A percentile compares a stretch with the other conserved stretches of the same genome.
These are phyloP conservation scores for Lolium perenne DNA, from an alignment of 176 grass and related monocot species.

Conservation along the genomic window DNA sequence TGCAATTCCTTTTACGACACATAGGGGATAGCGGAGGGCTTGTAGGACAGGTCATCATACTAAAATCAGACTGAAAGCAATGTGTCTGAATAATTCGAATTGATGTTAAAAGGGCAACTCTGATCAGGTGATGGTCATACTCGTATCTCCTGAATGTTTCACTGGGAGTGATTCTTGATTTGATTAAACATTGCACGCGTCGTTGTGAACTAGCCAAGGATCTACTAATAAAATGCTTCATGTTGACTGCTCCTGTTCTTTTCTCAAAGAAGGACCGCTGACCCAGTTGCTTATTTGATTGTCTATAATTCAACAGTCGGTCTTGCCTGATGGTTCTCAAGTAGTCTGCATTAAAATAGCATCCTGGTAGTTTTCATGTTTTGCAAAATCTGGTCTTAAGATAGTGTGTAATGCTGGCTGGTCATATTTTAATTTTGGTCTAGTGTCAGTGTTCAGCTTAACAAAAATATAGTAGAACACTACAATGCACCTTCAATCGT, in stretches of 20 bases:
- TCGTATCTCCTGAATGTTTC: not conserved
- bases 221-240: not conserved
- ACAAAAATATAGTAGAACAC: conserved; percentile 4
- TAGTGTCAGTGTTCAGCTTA: not conserved
- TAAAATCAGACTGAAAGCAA: too few relatives aligned
- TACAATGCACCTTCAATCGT: conserved; percentile 69
- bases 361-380: not conserved
- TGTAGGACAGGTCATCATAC: not conserved
- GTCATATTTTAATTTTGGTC: conserved; percentile 36
- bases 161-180: not conserved
- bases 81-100: too few relatives aligned
- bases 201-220: not conserved
- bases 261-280: not conserved
- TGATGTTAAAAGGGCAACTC: not conserved
- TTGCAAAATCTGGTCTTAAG: conserved; percentile 7
- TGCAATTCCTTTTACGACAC: too few relatives aligned
- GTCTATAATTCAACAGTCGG: not conserved
- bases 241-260: not conserved
- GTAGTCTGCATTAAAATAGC: not conserved
- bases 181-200: not conserved
- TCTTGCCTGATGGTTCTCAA: too few relatives aligned
- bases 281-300: not conserved
- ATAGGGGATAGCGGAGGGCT: too few relatives aligned
- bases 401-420: not conserved
- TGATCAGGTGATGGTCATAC: not conserved